A percentile compares a stretch with the other conserved stretches of the same genome.
Conservation (phyloP, 495 filamentous ascomycete species). For the Neurospora tetrasperma region DNA sequence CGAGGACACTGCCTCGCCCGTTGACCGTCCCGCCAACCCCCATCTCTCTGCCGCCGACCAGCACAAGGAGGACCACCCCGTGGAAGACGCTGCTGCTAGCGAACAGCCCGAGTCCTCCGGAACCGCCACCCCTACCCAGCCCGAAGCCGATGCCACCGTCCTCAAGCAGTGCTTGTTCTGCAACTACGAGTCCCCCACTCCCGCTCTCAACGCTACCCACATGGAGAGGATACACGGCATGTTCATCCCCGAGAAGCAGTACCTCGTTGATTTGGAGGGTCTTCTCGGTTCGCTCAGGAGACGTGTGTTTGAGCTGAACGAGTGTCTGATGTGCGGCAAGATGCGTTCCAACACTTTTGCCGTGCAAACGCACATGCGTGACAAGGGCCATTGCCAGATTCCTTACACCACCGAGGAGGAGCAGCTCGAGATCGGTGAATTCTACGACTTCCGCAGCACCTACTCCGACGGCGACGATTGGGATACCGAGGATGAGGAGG, state of each 20-base stretch:
- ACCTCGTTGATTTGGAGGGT: slow-evolving; percentile 69
- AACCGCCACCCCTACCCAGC: slow-evolving; percentile 15
- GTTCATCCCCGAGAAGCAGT: slow-evolving; percentile 86
- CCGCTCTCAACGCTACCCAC: slow-evolving; percentile 66
- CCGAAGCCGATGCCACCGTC: slow-evolving; percentile 23
- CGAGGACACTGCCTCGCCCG: slow-evolving; percentile 44
- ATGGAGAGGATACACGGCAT: slow-evolving; percentile 91
- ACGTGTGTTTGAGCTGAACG: slow-evolving; percentile 63
- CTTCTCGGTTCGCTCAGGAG: slow-evolving; percentile 69
- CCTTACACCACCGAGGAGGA: slow-evolving; percentile 84
- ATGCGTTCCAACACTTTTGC: slow-evolving; percentile 60
- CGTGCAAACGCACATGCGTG: slow-evolving; percentile 89
- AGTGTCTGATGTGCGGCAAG: slow-evolving; percentile 68
- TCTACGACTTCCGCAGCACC: slow-evolving; percentile 92
- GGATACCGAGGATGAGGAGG: slow-evolving; percentile 58
- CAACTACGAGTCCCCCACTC: slow-evolving; percentile 61
- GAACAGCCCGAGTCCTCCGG: slow-evolving; percentile 17
- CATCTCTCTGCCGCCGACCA: slow-evolving; percentile 41
- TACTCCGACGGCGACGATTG: slow-evolving; percentile 63
- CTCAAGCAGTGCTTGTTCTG: slow-evolving; percentile 81
- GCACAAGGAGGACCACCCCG: slow-evolving; percentile 28
- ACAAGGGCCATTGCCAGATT: slow-evolving; percentile 93
- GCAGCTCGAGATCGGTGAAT: slow-evolving; percentile 92
- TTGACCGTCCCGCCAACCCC: slow-evolving; percentile 47
- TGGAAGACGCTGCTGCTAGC: slow-evolving; percentile 25